These are phyloP conservation scores for Wallacemonas sp. DNA, from an alignment of 208 protist genomes.

Conservation along the genomic window DNA sequence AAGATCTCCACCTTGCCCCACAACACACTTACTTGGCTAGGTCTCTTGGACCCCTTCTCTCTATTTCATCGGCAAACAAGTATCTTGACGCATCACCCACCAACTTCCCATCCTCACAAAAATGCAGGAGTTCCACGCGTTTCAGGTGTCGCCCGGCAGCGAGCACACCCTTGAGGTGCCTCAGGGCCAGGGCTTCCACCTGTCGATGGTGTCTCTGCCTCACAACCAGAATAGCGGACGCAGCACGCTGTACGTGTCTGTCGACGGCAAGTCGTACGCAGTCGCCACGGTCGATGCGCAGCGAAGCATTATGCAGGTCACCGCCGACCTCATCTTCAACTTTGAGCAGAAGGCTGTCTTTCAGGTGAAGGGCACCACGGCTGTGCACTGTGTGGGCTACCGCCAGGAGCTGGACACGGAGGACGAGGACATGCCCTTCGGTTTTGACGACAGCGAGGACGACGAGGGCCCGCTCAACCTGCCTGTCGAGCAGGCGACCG, in stretches of 20 bases:
- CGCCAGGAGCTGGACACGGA: slow-evolving; percentile 62
- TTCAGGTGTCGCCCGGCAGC: slow-evolving; percentile 68
- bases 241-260: slow-evolving; percentile 71
- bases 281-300: slow-evolving; percentile 68
- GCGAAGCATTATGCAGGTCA: slow-evolving; percentile 54
- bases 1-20: no score
- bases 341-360: slow-evolving; percentile 71
- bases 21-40: no score
- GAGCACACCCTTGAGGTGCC: slow-evolving; percentile 60
- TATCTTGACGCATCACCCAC: not conserved
- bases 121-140: slow-evolving; percentile 86
- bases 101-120: not conserved
- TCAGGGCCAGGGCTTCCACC: slow-evolving; percentile 57
- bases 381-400: slow-evolving; percentile 83
- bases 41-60: no score
- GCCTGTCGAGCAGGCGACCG: slow-evolving; percentile 6
- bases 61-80: no score
- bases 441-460: slow-evolving; percentile 11
- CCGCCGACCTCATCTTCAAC: slow-evolving; percentile 84
- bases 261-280: slow-evolving; percentile 81
- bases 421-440: slow-evolving; percentile 22
- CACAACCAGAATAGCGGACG: slow-evolving; percentile 59
- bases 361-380: slow-evolving; percentile 66
- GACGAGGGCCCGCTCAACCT: slow-evolving; percentile 16
- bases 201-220: slow-evolving; percentile 68